These are phyloP conservation scores for Leucaena leucocephala DNA, from an alignment of 306 rosid species.

Conservation along the genomic window DNA sequence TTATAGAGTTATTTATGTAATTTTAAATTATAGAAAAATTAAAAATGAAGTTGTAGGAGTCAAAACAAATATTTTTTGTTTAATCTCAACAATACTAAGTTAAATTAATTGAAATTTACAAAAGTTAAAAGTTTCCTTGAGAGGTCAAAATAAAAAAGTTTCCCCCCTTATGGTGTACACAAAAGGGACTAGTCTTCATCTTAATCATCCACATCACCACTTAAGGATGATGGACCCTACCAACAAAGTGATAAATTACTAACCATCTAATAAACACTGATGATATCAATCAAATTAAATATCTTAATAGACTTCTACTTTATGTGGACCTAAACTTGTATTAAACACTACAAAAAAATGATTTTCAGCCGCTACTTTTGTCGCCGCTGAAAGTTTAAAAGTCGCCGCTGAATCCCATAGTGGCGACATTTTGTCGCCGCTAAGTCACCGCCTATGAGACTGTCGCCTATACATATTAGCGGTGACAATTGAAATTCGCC, in stretches of 20 bases:
- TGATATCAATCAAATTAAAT: conserved; percentile 4
- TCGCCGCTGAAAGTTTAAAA: too few species aligned
- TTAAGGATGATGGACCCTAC: background rate
- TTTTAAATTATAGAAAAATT: too few species aligned
- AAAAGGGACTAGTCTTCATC: background rate
- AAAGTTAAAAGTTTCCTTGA: background rate
- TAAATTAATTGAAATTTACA: background rate
- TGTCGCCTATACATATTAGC: too few species aligned
- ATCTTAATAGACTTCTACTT: background rate
- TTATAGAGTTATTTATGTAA: background rate
- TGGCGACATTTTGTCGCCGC: too few species aligned
- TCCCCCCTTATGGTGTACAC: background rate
- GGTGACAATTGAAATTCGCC: too few species aligned
- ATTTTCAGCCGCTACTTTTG: too few species aligned
- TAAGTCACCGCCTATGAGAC: too few species aligned
- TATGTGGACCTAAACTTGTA: background rate
- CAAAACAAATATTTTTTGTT: too few species aligned
- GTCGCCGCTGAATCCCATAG: too few species aligned
- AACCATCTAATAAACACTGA: background rate
- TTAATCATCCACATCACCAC: background rate
- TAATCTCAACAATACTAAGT: background rate
- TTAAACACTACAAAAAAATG: too few species aligned
- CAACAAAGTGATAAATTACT: background rate
- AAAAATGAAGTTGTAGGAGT: too few species aligned
- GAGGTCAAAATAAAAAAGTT: background rate